phyloP scores from a whole-genome alignment of 805 yeast genomes.

The Wickerhamiella hasegawae region DNA sequence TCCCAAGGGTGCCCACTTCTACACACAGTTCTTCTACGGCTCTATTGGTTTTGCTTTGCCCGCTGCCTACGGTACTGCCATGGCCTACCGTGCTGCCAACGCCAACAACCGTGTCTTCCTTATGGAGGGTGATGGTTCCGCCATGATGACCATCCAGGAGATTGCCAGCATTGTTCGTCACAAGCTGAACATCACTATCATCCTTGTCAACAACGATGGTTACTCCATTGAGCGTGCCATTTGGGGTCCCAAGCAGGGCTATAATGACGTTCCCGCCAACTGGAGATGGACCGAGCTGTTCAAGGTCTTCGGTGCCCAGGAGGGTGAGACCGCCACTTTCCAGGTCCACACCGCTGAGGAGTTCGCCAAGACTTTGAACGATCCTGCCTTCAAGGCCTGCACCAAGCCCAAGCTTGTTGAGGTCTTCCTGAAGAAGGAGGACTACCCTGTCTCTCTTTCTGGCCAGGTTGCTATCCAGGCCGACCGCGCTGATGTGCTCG shows the following conservation, averaged over 20 bases:
- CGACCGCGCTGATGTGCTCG: too few relatives aligned
- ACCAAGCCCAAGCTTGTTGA: conserved; percentile 38
- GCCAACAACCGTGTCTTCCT: conserved; percentile 56
- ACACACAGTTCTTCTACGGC: conserved; percentile 58
- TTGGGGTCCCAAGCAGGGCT: conserved; percentile 57
- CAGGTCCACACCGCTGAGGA: conserved; percentile 27
- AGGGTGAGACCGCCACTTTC: conserved; percentile 18
- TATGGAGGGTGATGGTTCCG: conserved; percentile 85
- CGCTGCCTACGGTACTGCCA: conserved; percentile 65
- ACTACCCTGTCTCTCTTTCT: conserved; percentile 53
- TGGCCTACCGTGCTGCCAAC: conserved; percentile 23
- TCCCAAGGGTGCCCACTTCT: conserved; percentile 32
- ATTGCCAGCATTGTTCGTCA: conserved; percentile 46
- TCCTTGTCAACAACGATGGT: conserved; percentile 71
- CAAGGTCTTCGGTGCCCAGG: conserved; percentile 32
- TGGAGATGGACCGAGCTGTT: conserved; percentile 73
- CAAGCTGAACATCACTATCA: conserved; percentile 47
- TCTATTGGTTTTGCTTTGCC: conserved; percentile 87
- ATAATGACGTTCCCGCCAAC: conserved; percentile 65
- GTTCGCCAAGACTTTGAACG: conserved; percentile 23
- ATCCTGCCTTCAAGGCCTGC: conserved; percentile 22
- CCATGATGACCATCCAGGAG: conserved; percentile 90
- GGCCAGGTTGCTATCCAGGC: too few relatives aligned
- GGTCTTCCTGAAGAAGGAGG: conserved; percentile 40
- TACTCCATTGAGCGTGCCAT: conserved; percentile 83